Conservation (phyloP, 495 filamentous ascomycete genomes). For the Astrothelium subdiscretum region DNA sequence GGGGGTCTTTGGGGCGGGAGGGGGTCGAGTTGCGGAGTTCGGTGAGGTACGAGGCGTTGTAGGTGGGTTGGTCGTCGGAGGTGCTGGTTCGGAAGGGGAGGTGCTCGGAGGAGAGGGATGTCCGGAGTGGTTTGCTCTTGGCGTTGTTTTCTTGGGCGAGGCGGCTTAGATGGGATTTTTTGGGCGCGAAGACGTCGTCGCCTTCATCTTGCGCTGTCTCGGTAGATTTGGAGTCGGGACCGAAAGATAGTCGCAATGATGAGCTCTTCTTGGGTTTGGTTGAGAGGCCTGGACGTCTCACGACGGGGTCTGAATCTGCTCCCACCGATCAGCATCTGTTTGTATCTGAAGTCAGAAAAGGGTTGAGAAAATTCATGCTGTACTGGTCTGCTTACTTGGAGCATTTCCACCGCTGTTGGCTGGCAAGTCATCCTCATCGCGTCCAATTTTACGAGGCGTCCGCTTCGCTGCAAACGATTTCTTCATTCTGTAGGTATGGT, state of each 20-base stretch:
- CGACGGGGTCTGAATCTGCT: conserved; percentile 2
- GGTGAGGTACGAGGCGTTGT: conserved; percentile 75
- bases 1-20: conserved; percentile 48
- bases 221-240: conserved; percentile 43
- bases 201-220: conserved; percentile 38
- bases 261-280: conserved; percentile 52
- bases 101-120: conserved; percentile 32
- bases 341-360: conserved; percentile 1
- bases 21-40: conserved; percentile 77
- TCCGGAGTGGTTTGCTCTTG: conserved; percentile 38
- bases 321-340: neutral
- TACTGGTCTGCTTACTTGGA: conserved; percentile 2
- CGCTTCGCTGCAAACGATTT: conserved; percentile 14
- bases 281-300: conserved; percentile 13
- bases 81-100: conserved; percentile 45
- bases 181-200: conserved; percentile 49
- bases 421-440: conserved; percentile 10
- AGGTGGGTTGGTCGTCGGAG: conserved; percentile 65
- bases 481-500: conserved; percentile 10
- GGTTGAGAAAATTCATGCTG: neutral
- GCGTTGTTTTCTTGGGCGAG: conserved; percentile 61
- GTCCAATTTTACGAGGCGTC: conserved; percentile 14
- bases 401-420: neutral
- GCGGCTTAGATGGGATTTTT: conserved; percentile 57
- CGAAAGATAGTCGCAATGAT: conserved; percentile 65